Evolutionary conservation across 495 filamentous ascomycete genomes (phyloP).

Genomic region (Cercophora sp.): DNA sequence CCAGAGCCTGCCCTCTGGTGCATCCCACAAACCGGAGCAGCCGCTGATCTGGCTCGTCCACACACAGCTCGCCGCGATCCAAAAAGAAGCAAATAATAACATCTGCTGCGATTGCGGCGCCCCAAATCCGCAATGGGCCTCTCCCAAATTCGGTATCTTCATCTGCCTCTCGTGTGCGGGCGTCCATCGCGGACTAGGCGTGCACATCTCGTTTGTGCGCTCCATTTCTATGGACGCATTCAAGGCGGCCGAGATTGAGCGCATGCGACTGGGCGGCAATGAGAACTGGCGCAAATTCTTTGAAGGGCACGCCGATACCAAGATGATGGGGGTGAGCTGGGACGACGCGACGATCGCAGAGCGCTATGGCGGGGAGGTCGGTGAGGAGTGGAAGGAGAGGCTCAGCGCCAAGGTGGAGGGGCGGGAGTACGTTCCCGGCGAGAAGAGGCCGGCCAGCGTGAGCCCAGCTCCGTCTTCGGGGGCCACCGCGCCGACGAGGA

Average conservation of each 20-base stretch:
- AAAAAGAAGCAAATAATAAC: conserved; percentile 81
- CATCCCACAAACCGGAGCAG: too few species aligned
- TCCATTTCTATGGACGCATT: conserved; percentile 97
- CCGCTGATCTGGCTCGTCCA: too few species aligned
- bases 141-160: conserved; percentile 75
- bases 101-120: conserved; percentile 90
- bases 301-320: conserved; percentile 63
- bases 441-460: conserved; percentile 36
- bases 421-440: conserved; percentile 68
- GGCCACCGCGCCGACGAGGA: conserved; percentile 27
- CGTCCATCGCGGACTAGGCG: conserved; percentile 88
- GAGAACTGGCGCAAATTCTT: conserved; percentile 81
- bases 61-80: conserved; percentile 79
- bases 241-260: conserved; percentile 77
- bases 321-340: conserved; percentile 58
- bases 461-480: conserved; percentile 32
- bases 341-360: conserved; percentile 78
- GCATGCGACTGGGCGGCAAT: conserved; percentile 86
- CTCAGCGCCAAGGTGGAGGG: conserved; percentile 81
- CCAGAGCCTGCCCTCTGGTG: neutral
- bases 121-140: conserved; percentile 91
- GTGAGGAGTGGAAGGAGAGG: conserved; percentile 95
- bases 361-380: conserved; percentile 77
- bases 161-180: conserved; percentile 96
- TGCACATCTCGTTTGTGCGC: conserved; percentile 97